These are phyloP conservation scores for Parasarocladium wereldwijsianum DNA, from an alignment of 2,329 filamentous ascomycete species.

Conservation along the genomic window DNA sequence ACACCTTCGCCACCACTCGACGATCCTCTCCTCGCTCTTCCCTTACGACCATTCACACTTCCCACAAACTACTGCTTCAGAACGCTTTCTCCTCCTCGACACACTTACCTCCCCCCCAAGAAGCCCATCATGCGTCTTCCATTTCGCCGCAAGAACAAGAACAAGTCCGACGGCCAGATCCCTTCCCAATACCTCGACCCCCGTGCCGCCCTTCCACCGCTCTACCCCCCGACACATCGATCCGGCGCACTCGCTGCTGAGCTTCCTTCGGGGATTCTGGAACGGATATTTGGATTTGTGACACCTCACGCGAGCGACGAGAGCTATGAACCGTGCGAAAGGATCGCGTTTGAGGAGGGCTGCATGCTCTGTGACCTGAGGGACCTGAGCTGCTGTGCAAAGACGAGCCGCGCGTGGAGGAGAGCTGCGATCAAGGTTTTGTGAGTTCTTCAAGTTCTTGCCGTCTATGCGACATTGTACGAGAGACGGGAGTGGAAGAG, in stretches of 20 bases:
- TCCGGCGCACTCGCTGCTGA: constrained; percentile 30
- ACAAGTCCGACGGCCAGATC: constrained; percentile 16
- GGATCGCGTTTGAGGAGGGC: constrained; percentile 59
- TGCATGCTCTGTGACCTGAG: constrained; percentile 92
- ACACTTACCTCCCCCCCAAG: too few relatives aligned
- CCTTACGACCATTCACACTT: too few relatives aligned
- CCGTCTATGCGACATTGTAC: not conserved
- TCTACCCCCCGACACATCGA: constrained; percentile 21
- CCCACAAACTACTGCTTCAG: too few relatives aligned
- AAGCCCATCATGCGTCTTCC: constrained; percentile 19
- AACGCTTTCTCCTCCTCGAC: too few relatives aligned
- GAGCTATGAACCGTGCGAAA: constrained; percentile 70
- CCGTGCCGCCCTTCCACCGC: constrained; percentile 11
- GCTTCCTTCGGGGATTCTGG: constrained; percentile 56
- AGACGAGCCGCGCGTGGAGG: constrained; percentile 61
- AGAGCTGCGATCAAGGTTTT: constrained; percentile 32
- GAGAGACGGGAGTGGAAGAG: too few relatives aligned
- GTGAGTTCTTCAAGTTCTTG: constrained; percentile 34
- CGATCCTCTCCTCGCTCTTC: too few relatives aligned
- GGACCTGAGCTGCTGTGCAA: constrained; percentile 67
- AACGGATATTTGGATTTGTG: constrained; percentile 64
- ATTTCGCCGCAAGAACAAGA: constrained; percentile 23
- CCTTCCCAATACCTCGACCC: constrained; percentile 16
- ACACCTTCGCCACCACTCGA: too few relatives aligned
- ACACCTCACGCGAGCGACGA: constrained; percentile 72